These are phyloP conservation scores for Kwoniella mangroviensis DNA, from an alignment of 768 basidiomycete genomes.

Conservation along the genomic window DNA sequence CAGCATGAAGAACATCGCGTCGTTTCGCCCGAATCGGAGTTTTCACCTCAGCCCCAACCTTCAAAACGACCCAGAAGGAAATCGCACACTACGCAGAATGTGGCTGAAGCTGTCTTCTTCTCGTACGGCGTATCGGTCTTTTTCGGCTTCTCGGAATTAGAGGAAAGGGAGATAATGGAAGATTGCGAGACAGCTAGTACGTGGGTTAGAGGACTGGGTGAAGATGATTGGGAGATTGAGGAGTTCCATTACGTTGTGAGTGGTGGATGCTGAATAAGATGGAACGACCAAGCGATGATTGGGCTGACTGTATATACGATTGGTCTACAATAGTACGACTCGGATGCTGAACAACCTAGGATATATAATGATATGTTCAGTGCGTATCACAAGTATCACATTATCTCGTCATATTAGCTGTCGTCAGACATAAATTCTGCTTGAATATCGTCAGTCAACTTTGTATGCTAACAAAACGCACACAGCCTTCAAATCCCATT, in stretches of 20 bases:
- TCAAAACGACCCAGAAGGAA: constrained; percentile 62
- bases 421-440: neutral
- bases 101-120: constrained; percentile 60
- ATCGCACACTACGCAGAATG: constrained; percentile 37
- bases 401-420: no score
- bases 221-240: constrained; percentile 87
- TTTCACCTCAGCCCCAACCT: constrained; percentile 1
- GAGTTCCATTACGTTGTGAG: constrained; percentile 85
- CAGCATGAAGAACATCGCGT: neutral
- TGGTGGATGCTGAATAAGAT: constrained; percentile 22
- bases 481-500: constrained; percentile 85
- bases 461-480: neutral
- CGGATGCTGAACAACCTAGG: constrained; percentile 78
- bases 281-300: neutral
- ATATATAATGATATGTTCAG: constrained; percentile 98
- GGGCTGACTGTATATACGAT: neutral
- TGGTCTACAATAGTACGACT: constrained; percentile 69
- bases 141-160: constrained; percentile 77
- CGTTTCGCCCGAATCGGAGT: constrained; percentile 5
- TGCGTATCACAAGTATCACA: constrained; percentile 61
- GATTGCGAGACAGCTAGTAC: constrained; percentile 76
- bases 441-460: neutral
- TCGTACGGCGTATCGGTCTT: constrained; percentile 87
- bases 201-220: constrained; percentile 66
- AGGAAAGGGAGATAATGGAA: constrained; percentile 82